phyloP scores from a whole-genome alignment of 164 flowering plant species.

The Dillenia suffruticosa region DNA sequence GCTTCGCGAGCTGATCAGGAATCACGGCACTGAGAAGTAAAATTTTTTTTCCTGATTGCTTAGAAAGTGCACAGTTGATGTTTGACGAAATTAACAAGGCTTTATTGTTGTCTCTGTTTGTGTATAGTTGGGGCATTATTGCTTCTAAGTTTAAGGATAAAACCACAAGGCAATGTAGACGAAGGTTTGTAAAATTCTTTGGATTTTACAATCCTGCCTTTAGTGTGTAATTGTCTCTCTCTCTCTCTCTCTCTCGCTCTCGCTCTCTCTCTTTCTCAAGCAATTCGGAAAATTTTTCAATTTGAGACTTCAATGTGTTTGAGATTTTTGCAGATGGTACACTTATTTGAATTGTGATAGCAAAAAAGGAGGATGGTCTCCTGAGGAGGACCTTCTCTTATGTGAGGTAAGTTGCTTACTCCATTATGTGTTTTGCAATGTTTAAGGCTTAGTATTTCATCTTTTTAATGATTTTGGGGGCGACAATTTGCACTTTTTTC shows the following conservation, averaged over 20 bases:
- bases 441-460: background rate
- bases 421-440: background rate
- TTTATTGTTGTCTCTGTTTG: conserved; percentile 2
- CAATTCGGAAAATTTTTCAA: no score
- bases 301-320: conserved; percentile 7
- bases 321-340: conserved; percentile 66
- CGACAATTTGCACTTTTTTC: background rate
- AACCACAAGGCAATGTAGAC: conserved; percentile 87
- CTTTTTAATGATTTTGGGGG: background rate
- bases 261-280: background rate
- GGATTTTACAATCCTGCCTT: background rate
- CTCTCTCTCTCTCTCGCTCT: background rate
- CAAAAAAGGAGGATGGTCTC: conserved; percentile 99
- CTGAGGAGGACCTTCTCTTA: conserved; percentile 85
- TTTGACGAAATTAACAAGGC: conserved; percentile 3
- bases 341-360: conserved; percentile 91
- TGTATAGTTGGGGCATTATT: conserved; percentile 81
- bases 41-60: background rate
- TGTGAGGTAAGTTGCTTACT: conserved; percentile 62
- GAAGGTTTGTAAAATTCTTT: conserved; percentile 45
- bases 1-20: conserved; percentile 65
- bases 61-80: background rate
- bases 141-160: conserved; percentile 89
- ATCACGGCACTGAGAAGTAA: conserved; percentile 87
- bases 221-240: background rate